Evolutionary conservation across 2,329 filamentous ascomycete genomes (phyloP).

Genomic region (Plectosphaerella sp.): DNA sequence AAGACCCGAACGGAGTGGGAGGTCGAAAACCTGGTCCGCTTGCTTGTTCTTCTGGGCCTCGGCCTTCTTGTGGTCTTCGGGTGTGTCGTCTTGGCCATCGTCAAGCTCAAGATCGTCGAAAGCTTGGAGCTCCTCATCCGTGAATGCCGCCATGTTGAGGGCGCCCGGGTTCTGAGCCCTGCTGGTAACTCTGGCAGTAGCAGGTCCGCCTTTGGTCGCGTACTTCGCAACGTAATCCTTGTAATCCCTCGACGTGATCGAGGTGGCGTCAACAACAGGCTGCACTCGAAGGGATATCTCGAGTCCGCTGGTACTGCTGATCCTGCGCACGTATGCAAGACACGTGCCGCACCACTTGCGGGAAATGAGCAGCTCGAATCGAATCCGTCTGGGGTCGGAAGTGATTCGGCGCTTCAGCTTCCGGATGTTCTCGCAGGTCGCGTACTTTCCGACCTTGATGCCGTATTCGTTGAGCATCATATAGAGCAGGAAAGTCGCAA

Average conservation of each 20-base stretch:
- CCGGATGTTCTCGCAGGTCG: neutral
- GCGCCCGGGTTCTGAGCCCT: neutral
- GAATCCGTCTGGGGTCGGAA: no score
- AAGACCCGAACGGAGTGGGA: no score
- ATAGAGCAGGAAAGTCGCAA: conserved; percentile 26
- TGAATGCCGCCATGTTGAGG: neutral
- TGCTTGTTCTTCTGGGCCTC: no score
- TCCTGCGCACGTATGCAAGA: conserved; percentile 2
- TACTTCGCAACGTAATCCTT: no score
- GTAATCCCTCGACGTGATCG: no score
- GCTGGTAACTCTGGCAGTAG: no score
- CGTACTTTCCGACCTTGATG: neutral
- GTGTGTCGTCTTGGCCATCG: neutral
- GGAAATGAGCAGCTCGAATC: conserved; percentile 8
- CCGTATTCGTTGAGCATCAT: conserved; percentile 14
- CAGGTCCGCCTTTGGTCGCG: no score
- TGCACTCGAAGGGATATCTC: neutral
- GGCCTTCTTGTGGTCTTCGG: neutral
- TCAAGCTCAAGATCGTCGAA: neutral
- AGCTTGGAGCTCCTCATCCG: neutral
- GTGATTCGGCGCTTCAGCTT: neutral
- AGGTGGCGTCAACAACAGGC: neutral
- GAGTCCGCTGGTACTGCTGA: conserved; percentile 2
- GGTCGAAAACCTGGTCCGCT: no score
- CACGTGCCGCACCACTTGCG: conserved; percentile 3